Evolutionary conservation across 192 early-diverging fungal genomes (phyloP).

Genomic region (Podila epicladia): DNA sequence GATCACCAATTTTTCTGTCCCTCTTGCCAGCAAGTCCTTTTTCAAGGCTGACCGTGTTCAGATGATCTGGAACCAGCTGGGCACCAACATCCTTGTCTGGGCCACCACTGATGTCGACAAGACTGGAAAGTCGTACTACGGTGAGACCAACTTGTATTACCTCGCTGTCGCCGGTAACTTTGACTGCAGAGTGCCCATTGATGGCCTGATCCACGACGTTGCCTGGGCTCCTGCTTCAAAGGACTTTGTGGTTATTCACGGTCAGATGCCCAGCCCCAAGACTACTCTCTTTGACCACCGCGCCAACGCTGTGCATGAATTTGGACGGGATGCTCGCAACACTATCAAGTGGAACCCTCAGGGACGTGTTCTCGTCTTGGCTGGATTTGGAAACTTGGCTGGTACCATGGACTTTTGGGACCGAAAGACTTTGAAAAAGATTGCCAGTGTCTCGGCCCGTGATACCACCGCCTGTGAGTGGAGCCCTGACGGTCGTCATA

Average conservation of each 20-base stretch:
- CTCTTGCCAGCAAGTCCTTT: slow-evolving; percentile 91
- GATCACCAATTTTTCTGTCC: slow-evolving; percentile 74
- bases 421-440: slow-evolving; percentile 84
- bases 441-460: slow-evolving; percentile 80
- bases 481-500: slow-evolving; percentile 92
- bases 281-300: slow-evolving; percentile 94
- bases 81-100: slow-evolving; percentile 88
- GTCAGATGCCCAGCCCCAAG: slow-evolving; percentile 78
- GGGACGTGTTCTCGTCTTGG: slow-evolving; percentile 80
- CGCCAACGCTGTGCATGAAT: slow-evolving; percentile 82
- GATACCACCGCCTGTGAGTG: slow-evolving; percentile 91
- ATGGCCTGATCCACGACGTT: slow-evolving; percentile 96
- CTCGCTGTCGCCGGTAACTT: slow-evolving; percentile 91
- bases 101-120: slow-evolving; percentile 97
- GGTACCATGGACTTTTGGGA: slow-evolving; percentile 97
- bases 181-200: slow-evolving; percentile 87
- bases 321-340: slow-evolving; percentile 91
- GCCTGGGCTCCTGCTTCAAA: slow-evolving; percentile 95
- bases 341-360: slow-evolving; percentile 89
- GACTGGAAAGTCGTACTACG: slow-evolving; percentile 96
- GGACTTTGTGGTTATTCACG: slow-evolving; percentile 97
- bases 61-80: slow-evolving; percentile 93
- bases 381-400: slow-evolving; percentile 96
- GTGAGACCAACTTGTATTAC: slow-evolving; percentile 94
- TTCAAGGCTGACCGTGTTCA: slow-evolving; percentile 93